Base-by-base conservation (phyloP, 75 land plant species). In the Sequoia sempervirens region DNA sequence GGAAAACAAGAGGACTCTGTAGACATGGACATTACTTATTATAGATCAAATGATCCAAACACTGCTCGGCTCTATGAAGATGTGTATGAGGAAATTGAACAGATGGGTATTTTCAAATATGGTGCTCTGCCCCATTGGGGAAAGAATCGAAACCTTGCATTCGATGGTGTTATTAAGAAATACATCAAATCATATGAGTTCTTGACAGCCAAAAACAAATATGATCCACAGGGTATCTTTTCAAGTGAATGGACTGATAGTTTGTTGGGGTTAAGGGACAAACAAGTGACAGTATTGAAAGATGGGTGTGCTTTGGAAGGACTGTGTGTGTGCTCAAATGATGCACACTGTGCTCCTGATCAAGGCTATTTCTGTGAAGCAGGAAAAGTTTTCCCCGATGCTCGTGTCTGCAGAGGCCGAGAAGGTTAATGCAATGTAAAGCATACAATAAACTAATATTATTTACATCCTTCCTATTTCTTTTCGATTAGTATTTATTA, bases 71-170 rank as follows among this genome's bases (percentile, higher is more conserved):
- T 95, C 1, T 82, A 86, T 47, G 90, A 93, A 78, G 97, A 92
- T 81, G 86, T 95, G 23, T 66, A 88, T 20, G 93, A 95, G 78
- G 97, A 95, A 83, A 75, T 95, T 0, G 97, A 93, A 81, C 95
- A 95, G 85, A 88, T 93, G 80, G 91, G 81, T 36, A 8, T 93
- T 14, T 84, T 89, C 87, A 95, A 95, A 85, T 91, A 95, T 58
- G 91, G 87, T 1, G 95, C 79, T 0, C 78, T 89, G 23, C 97
- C 97, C 30, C 97, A 95, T 37, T 93, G 95, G 97, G 97, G 95
- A 13, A 93, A 95, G 87, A 95, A 93, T 79, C 43, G 97, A 38
- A 89, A 90, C 73, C 56, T 91, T 8, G 94, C 92, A n/a, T 95
- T 93, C 52, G 76, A 82, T 6, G 89, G 89, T 4, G 92, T 83